Percentiles rank a stretch among this genome's conserved stretches.
Evolutionary conservation across 1,284 basidiomycete species (phyloP).

Genomic region (Cerioporus squamosus): DNA sequence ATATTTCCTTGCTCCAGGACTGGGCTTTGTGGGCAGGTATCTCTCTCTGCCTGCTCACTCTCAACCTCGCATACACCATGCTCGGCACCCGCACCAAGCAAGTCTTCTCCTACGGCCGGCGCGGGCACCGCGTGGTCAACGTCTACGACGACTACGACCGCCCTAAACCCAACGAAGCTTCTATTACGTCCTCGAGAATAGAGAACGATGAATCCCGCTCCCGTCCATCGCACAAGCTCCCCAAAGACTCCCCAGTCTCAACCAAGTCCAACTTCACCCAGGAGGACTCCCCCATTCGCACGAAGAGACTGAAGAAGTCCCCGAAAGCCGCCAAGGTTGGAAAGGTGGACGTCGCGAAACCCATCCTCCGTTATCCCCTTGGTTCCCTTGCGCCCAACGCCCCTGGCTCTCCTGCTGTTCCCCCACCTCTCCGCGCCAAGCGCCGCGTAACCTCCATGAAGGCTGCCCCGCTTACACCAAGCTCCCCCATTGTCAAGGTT

Average conservation of each 20-base stretch:
- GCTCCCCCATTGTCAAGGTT: conserved; percentile 49
- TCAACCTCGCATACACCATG: conserved; percentile 39
- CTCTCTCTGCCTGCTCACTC: conserved; percentile 13
- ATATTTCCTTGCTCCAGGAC: conserved; percentile 3
- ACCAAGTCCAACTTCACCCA: conserved; percentile 13
- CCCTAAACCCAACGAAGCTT: conserved; percentile 5
- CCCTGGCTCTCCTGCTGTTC: conserved; percentile 43
- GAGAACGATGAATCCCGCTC: conserved; percentile 6
- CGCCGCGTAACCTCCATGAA: too few species aligned
- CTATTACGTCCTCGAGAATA: not conserved
- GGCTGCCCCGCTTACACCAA: too few species aligned
- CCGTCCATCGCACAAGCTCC: not conserved
- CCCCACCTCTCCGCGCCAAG: too few species aligned
- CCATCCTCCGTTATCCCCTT: conserved; percentile 50
- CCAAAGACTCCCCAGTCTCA: conserved; percentile 3
- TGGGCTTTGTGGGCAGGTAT: conserved; percentile 13
- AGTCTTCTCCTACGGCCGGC: conserved; percentile 70
- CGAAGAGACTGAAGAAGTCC: conserved; percentile 21
- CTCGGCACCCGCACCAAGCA: conserved; percentile 67
- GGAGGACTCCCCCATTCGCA: conserved; percentile 6
- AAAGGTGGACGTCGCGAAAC: conserved; percentile 26
- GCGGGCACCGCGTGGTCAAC: conserved; percentile 65
- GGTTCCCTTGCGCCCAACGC: conserved; percentile 45
- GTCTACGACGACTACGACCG: conserved; percentile 41
- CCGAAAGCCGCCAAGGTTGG: conserved; percentile 23